Evolutionary conservation across 2,329 filamentous ascomycete species (phyloP).

Genomic region (Trichophyton benhamiae): DNA sequence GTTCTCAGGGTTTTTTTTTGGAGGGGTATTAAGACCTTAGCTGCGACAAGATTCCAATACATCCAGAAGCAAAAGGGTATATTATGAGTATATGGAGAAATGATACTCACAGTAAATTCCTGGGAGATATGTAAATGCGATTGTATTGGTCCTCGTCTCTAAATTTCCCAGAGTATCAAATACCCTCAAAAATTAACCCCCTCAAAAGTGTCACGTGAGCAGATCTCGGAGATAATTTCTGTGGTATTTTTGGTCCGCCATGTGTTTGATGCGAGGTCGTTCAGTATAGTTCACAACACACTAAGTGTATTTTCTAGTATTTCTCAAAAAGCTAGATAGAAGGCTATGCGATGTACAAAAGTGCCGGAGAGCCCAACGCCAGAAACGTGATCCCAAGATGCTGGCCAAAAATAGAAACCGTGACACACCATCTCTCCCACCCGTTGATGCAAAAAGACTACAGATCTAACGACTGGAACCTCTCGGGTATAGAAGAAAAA

Average conservation of each 20-base stretch:
- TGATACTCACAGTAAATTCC: neutral
- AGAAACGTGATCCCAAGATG: neutral
- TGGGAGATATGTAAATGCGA: neutral
- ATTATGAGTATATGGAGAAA: neutral
- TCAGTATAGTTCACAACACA: too few species aligned
- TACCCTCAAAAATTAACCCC: neutral
- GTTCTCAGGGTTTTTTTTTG: neutral
- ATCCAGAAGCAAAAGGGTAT: neutral
- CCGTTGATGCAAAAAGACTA: neutral
- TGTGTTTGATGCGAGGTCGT: too few species aligned
- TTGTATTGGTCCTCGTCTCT: neutral
- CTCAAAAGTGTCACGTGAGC: neutral
- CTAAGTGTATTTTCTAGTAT: neutral
- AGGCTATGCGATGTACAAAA: neutral
- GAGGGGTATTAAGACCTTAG: neutral
- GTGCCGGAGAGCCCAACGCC: slow-evolving; percentile 1
- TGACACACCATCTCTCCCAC: neutral
- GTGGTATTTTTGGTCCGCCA: too few species aligned
- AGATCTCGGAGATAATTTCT: too few species aligned
- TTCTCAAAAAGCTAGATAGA: neutral
- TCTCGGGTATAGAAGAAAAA: neutral
- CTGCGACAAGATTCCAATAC: neutral
- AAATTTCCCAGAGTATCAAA: neutral
- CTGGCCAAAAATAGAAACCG: neutral
- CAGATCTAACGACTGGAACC: neutral